Base-by-base conservation (phyloP, 2,329 filamentous ascomycete species). In the Cladophialophora carrionii region DNA sequence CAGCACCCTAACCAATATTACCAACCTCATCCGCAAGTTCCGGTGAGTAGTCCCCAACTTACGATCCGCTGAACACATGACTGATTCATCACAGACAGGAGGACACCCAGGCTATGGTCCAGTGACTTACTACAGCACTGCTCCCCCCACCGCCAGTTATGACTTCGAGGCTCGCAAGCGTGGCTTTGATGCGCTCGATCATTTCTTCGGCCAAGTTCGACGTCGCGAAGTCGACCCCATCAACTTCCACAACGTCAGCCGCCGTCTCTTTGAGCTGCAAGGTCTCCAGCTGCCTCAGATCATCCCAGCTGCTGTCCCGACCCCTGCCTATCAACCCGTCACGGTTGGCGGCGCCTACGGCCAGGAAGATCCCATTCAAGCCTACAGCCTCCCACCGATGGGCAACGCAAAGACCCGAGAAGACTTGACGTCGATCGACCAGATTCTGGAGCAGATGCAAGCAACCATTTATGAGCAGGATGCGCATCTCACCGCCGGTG, bases 401-500 rank as follows among this genome's bases (percentile, higher is more conserved):
- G 88, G 88, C 55, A 96, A 92, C 73, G 84, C 96, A 62, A 88
- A 94, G 74, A 97, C 93, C 56, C 96, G 98, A 84, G 92, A 88
- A 76, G 95, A 99, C 76, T 83, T 99, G 51, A 82, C 96, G 76
- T 92, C 96, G 76, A 93, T 98, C 74, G 95, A 98, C 77, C 90
- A 92, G 74, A 91, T 98, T 77, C 86, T 99, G 62, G 92, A 96
- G 79, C 92, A 97, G 79, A 94, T 98, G 84, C 93, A 97, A 79
- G 88, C 90, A 70, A 97, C 94, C 53, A 92, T 98, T 56, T 98
- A 98, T 76, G 95, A 98, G 80, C 96, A 89, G 76, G 88, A 92
- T 62, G 91, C 88, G 72, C 89, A 92, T 57, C 89, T 92, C 34
- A 91, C 91, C 2, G 89, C 90, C 51, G 90, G 91, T 64, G 86